Percentiles rank a stretch among this genome's conserved stretches.
These are phyloP conservation scores for Neopestalotiopsis sp. DNA, from an alignment of 2,329 filamentous ascomycete species.

Conservation along the genomic window DNA sequence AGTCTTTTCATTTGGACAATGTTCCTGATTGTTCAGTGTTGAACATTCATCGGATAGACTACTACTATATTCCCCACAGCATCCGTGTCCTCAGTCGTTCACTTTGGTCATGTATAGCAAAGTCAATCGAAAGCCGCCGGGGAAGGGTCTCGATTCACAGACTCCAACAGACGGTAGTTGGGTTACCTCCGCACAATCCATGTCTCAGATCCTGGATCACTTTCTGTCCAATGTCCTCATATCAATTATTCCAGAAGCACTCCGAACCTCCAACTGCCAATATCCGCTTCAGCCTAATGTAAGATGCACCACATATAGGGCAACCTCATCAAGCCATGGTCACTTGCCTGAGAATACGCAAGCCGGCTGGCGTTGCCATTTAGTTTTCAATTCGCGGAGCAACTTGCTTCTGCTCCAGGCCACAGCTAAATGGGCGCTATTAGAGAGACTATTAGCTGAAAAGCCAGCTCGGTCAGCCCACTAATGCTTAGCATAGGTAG, in stretches of 20 bases:
- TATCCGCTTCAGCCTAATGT: neutral
- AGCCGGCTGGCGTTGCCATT: neutral
- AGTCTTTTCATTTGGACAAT: too few species aligned
- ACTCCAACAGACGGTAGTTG: too few species aligned
- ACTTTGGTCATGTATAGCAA: too few species aligned
- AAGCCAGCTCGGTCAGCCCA: neutral
- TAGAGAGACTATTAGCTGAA: neutral
- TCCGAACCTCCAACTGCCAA: neutral
- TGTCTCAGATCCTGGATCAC: neutral
- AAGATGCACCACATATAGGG: neutral
- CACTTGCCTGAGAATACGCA: neutral
- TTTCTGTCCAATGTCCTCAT: too few species aligned
- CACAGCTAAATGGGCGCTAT: neutral
- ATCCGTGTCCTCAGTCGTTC: too few species aligned
- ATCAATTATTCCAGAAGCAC: neutral
- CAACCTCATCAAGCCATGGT: neutral
- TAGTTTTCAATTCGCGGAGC: neutral
- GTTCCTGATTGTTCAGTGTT: too few species aligned
- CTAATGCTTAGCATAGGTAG: neutral
- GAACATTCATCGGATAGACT: too few species aligned
- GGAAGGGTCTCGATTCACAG: too few species aligned
- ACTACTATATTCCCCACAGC: too few species aligned
- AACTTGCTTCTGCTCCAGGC: neutral
- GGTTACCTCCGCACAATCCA: neutral
- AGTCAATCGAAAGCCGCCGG: too few species aligned